Conservation (phyloP, 352 stramenopile genomes). For the Pythium sukuiense region DNA sequence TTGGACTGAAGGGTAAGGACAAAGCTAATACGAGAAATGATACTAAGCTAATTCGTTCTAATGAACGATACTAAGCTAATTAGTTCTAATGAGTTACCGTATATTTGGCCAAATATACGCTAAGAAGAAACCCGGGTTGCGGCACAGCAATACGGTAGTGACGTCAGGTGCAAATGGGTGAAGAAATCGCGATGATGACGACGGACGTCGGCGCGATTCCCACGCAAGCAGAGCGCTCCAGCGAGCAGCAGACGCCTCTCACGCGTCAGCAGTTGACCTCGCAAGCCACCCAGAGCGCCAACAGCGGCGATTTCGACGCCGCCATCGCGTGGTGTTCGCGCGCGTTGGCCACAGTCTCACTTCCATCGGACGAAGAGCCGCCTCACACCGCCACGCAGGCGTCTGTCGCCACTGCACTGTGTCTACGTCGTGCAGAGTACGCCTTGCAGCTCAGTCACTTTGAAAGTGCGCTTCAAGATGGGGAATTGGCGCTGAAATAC, state of each 20-base stretch:
- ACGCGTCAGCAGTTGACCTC: conserved; percentile 17
- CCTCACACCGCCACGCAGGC: background rate
- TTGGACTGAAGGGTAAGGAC: no score
- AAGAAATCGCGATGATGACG: background rate
- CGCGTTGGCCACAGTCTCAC: background rate
- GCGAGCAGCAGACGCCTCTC: background rate
- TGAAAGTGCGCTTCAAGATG: conserved; percentile 1
- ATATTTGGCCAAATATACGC: conserved; percentile 1
- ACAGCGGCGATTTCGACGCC: conserved; percentile 6
- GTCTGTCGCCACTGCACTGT: conserved; percentile 3
- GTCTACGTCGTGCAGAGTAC: conserved; percentile 18
- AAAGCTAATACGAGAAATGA: no score
- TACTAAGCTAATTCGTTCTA: no score
- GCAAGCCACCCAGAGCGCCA: conserved; percentile 11
- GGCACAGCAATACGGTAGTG: no score
- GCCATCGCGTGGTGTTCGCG: conserved; percentile 24
- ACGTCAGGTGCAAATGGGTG: background rate
- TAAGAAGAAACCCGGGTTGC: no score
- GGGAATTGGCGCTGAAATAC: background rate
- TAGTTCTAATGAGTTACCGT: background rate
- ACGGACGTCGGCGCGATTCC: no score
- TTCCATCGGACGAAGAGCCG: background rate
- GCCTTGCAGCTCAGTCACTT: background rate
- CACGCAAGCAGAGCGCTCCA: no score
- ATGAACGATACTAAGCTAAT: background rate